A percentile compares a stretch with the other conserved stretches of the same genome.
Evolutionary conservation across 257 asterid genomes (phyloP).

Genomic region (Gentiana macrophylla): DNA sequence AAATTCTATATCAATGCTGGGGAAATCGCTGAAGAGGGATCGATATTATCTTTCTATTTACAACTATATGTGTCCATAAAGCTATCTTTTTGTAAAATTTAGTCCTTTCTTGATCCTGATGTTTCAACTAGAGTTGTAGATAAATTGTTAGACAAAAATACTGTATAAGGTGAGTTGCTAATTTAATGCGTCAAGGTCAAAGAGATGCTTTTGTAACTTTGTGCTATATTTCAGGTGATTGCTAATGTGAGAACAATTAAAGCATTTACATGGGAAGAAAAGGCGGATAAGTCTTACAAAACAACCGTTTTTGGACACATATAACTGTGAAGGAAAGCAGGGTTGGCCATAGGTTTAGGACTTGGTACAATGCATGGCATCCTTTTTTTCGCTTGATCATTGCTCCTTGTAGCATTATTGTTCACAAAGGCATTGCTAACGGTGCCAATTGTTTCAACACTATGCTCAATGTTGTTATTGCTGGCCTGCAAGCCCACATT

Average conservation of each 20-base stretch:
- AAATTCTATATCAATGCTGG: too few species aligned
- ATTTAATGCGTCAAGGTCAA: too few species aligned
- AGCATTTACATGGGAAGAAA: slow-evolving; percentile 92
- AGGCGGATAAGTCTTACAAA: slow-evolving; percentile 57
- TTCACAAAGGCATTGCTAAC: slow-evolving; percentile 75
- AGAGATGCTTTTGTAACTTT: not conserved
- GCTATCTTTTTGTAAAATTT: too few species aligned
- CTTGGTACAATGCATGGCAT: slow-evolving; percentile 83
- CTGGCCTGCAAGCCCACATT: slow-evolving; percentile 71
- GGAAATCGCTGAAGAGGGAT: too few species aligned
- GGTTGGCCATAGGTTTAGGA: slow-evolving; percentile 88
- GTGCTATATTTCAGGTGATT: slow-evolving; percentile 38
- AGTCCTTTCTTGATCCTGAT: too few species aligned
- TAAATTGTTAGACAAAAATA: too few species aligned
- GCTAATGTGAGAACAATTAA: slow-evolving; percentile 90
- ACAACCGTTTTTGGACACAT: slow-evolving; percentile 49
- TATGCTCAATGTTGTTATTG: slow-evolving; percentile 95
- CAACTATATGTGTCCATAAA: too few species aligned
- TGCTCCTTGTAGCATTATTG: slow-evolving; percentile 87
- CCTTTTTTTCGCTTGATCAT: slow-evolving; percentile 86
- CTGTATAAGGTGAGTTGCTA: too few species aligned
- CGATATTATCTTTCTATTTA: too few species aligned
- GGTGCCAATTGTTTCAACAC: slow-evolving; percentile 96
- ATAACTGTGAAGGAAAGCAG: slow-evolving; percentile 69
- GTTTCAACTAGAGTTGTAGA: too few species aligned